These are phyloP conservation scores for Chlamydomonas schloesseri DNA, from an alignment of 139 green algal genomes.

Conservation along the genomic window DNA sequence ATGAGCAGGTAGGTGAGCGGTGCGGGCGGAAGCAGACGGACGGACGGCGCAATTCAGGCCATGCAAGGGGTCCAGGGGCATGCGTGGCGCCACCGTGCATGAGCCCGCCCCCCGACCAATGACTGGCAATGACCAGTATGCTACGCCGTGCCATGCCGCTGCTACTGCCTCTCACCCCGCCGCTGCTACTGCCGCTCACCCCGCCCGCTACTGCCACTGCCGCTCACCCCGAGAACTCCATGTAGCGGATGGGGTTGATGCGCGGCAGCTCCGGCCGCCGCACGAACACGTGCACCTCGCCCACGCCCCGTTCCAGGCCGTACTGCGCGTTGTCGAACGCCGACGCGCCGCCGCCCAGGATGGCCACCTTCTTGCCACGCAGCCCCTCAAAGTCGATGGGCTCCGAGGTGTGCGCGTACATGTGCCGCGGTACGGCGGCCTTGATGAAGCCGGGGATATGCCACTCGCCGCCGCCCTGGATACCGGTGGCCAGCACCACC, in stretches of 20 bases:
- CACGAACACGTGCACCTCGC: slow-evolving; percentile 61
- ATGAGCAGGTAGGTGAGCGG: no score
- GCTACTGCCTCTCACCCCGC: not conserved
- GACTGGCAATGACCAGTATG: no score
- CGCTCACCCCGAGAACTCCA: slow-evolving; percentile 45
- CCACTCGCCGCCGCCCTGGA: slow-evolving; percentile 66
- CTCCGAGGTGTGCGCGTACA: slow-evolving; percentile 55
- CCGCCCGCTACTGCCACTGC: not conserved
- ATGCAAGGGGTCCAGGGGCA: no score
- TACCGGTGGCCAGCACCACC: slow-evolving; percentile 63
- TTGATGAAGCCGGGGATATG: slow-evolving; percentile 55
- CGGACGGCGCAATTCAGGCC: no score
- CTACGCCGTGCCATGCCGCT: not conserved
- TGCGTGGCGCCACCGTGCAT: no score
- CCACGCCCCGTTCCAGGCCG: slow-evolving; percentile 45
- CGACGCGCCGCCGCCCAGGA: slow-evolving; percentile 54
- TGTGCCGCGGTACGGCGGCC: not conserved
- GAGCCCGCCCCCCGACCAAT: no score
- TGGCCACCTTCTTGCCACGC: slow-evolving; percentile 50
- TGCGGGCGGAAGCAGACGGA: no score
- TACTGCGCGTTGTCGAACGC: slow-evolving; percentile 66
- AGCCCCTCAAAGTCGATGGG: slow-evolving; percentile 52
- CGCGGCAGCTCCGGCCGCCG: slow-evolving; percentile 55
- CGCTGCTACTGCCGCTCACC: not conserved
- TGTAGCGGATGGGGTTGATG: slow-evolving; percentile 61